phyloP scores from a whole-genome alignment of 1,284 basidiomycete genomes.

The Ustilago cynodontis region DNA sequence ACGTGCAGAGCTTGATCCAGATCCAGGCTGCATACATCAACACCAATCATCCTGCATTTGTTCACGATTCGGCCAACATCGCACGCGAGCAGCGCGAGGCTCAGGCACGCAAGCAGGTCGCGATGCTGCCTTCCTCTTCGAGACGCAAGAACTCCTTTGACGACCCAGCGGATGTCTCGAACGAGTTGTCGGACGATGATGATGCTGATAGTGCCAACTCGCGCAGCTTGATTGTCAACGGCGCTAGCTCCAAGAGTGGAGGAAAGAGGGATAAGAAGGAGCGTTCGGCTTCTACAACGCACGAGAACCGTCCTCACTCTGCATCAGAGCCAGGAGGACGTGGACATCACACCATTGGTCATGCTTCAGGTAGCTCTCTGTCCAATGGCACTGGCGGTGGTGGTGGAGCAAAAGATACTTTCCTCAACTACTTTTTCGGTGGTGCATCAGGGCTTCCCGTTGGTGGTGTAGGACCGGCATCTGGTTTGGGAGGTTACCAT shows the following conservation, averaged over 20 bases:
- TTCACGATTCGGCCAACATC: constrained; percentile 72
- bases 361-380: constrained; percentile 26
- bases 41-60: constrained; percentile 94
- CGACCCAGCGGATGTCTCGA: constrained; percentile 45
- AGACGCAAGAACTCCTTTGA: constrained; percentile 65
- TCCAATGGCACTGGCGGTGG: constrained; percentile 21
- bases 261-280: constrained; percentile 43
- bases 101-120: constrained; percentile 55
- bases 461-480: constrained; percentile 47
- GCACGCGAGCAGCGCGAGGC: constrained; percentile 64
- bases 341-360: constrained; percentile 48
- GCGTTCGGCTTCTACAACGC: constrained; percentile 25
- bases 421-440: constrained; percentile 70
- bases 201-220: constrained; percentile 46
- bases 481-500: constrained; percentile 50
- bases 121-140: constrained; percentile 68
- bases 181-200: constrained; percentile 57
- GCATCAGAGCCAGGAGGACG: constrained; percentile 35
- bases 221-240: constrained; percentile 37
- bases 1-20: constrained; percentile 92
- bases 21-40: constrained; percentile 99
- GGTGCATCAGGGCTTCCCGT: constrained; percentile 62
- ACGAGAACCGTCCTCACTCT: constrained; percentile 47
- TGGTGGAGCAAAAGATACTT: constrained; percentile 60
- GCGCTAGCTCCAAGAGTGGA: constrained; percentile 41